phyloP scores from a whole-genome alignment of 1,284 basidiomycete genomes.

The Afroboletus lepidellus region DNA sequence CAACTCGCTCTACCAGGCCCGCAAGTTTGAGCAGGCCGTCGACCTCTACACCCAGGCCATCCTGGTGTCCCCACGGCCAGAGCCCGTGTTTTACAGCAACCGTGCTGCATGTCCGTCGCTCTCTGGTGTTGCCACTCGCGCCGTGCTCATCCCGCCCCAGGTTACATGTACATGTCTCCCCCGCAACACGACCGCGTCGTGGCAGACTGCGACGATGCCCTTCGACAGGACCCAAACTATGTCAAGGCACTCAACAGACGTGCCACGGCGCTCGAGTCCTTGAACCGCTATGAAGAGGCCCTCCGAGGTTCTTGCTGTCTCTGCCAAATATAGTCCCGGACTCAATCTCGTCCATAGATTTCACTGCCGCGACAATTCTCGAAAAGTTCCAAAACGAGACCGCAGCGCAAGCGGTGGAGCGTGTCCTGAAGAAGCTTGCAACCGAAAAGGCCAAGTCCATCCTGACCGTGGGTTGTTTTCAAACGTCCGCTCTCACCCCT shows the following conservation, averaged over 20 bases:
- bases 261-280: conserved; percentile 80
- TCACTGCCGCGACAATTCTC: conserved; percentile 93
- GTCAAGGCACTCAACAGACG: conserved; percentile 96
- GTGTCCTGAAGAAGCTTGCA: conserved; percentile 87
- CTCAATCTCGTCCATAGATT: conserved; percentile 56
- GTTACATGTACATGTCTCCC: conserved; percentile 89
- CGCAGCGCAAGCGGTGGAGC: conserved; percentile 84
- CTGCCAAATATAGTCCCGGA: background rate
- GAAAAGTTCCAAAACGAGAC: conserved; percentile 88
- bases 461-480: conserved; percentile 46
- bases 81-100: conserved; percentile 97
- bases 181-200: conserved; percentile 85
- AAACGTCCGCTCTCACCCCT: background rate
- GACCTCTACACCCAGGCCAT: conserved; percentile 93
- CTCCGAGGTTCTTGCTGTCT: conserved; percentile 62
- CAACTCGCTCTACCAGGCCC: conserved; percentile 84
- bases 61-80: conserved; percentile 77
- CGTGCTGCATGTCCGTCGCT: conserved; percentile 83
- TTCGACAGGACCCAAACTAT: conserved; percentile 84
- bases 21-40: conserved; percentile 77
- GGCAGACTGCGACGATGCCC: conserved; percentile 88
- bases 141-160: conserved; percentile 39
- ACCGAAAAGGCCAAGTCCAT: conserved; percentile 72
- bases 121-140: background rate
- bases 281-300: conserved; percentile 75